phyloP scores from a whole-genome alignment of 2,329 filamentous ascomycete species.

The Fusarium denticulatum region DNA sequence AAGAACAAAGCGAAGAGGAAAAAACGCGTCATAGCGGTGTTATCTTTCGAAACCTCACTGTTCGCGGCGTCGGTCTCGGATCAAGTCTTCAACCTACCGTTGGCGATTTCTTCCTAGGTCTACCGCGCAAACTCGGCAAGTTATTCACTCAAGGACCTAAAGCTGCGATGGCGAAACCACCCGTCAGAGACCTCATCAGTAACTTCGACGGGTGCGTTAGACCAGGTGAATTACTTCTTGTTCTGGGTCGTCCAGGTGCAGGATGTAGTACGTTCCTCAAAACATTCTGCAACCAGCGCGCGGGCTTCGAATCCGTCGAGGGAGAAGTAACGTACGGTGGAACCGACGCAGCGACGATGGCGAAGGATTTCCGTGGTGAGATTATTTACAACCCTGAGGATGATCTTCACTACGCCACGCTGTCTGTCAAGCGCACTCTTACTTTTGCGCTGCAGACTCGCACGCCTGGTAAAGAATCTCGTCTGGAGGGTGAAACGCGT shows the following conservation, averaged over 20 bases:
- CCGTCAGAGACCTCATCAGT: slow-evolving; percentile 72
- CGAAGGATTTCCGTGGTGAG: slow-evolving; percentile 66
- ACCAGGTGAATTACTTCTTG: slow-evolving; percentile 75
- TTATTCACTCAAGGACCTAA: slow-evolving; percentile 60
- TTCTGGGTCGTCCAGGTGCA: slow-evolving; percentile 72
- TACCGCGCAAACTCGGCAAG: slow-evolving; percentile 56
- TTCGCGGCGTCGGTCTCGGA: slow-evolving; percentile 75
- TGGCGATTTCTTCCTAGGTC: slow-evolving; percentile 72
- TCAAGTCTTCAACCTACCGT: slow-evolving; percentile 64
- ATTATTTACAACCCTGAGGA: slow-evolving; percentile 75
- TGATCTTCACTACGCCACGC: slow-evolving; percentile 74
- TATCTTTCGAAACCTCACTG: slow-evolving; percentile 75
- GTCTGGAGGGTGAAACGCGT: slow-evolving; percentile 69
- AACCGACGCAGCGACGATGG: slow-evolving; percentile 56
- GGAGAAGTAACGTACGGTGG: slow-evolving; percentile 74
- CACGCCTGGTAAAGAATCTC: slow-evolving; percentile 60
- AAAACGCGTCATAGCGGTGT: slow-evolving; percentile 76
- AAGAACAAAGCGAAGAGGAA: slow-evolving; percentile 74
- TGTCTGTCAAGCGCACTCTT: slow-evolving; percentile 74
- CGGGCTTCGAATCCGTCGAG: slow-evolving; percentile 69
- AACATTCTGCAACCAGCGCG: slow-evolving; percentile 75
- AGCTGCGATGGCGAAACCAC: slow-evolving; percentile 64
- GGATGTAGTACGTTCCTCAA: slow-evolving; percentile 79
- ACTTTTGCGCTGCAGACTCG: slow-evolving; percentile 73
- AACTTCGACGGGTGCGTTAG: slow-evolving; percentile 74